Conservation (phyloP, 257 asterid species). For the Primulina eburnea region DNA sequence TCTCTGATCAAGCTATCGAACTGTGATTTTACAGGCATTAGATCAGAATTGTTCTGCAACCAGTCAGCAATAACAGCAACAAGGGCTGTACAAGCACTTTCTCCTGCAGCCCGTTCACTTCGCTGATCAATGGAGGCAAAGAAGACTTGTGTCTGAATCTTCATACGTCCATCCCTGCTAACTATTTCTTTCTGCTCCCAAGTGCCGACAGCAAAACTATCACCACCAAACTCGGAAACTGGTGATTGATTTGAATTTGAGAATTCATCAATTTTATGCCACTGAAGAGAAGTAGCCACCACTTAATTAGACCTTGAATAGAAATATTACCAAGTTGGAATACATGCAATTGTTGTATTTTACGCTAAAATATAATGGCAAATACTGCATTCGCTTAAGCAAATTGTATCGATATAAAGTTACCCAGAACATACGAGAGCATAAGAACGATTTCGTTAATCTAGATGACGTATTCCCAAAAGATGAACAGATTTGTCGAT, state of each 20-base stretch:
- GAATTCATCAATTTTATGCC: conserved; percentile 69
- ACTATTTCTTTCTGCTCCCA: conserved; percentile 85
- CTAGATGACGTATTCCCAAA: not conserved
- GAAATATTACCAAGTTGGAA: conserved; percentile 5
- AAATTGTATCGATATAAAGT: not conserved
- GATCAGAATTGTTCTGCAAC: conserved; percentile 63
- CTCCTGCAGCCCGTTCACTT: conserved; percentile 95
- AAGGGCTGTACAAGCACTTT: conserved; percentile 93
- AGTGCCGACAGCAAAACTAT: conserved; percentile 73
- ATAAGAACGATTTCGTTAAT: not conserved
- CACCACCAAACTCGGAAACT: conserved; percentile 89
- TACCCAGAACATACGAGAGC: not conserved
- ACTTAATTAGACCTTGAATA: conserved; percentile 14
- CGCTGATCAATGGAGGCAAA: conserved; percentile 95
- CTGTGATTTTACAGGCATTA: conserved; percentile 89
- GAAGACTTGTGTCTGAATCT: conserved; percentile 69
- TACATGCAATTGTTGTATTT: not conserved
- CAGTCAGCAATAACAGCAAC: conserved; percentile 94
- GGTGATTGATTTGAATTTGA: conserved; percentile 52
- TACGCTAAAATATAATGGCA: not conserved
- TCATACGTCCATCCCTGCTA: conserved; percentile 82
- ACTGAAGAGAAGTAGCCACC: conserved; percentile 42
- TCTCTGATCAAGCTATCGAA: conserved; percentile 79
- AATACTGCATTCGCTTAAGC: not conserved
- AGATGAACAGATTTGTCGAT: not conserved